A percentile compares a stretch with the other conserved stretches of the same genome.
Conservation (phyloP, 768 basidiomycete genomes). For the Atractiella rhizophila region DNA sequence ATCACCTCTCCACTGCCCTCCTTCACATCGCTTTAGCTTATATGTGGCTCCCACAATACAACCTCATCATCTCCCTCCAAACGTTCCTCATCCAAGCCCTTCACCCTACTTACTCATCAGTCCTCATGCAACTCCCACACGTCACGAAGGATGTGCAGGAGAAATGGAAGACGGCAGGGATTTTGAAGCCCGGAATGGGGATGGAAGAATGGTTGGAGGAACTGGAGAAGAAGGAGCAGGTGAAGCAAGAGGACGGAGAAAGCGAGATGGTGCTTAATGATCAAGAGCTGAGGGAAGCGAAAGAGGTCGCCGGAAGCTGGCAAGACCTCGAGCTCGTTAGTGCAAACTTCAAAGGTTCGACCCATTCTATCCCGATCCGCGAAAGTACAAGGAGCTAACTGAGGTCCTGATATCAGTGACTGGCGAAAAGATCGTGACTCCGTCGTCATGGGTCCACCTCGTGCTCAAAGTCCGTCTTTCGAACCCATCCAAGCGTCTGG, state of each 20-base stretch:
- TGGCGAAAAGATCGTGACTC: constrained; percentile 65
- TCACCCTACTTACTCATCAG: constrained; percentile 18
- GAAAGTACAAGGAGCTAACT: too few species aligned
- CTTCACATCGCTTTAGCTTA: constrained; percentile 59
- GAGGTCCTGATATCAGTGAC: too few species aligned
- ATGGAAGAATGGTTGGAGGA: constrained; percentile 11
- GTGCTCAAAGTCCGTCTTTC: constrained; percentile 54
- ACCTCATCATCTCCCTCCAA: constrained; percentile 56
- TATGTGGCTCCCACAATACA: constrained; percentile 61
- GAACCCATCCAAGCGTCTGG: constrained; percentile 26
- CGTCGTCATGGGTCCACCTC: constrained; percentile 65
- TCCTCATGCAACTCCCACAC: constrained; percentile 53
- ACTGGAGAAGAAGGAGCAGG: constrained; percentile 8
- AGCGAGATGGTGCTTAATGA: constrained; percentile 1
- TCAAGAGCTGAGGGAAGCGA: constrained; percentile 25
- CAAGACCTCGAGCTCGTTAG: constrained; percentile 56
- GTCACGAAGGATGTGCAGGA: constrained; percentile 30
- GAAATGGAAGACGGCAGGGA: constrained; percentile 18
- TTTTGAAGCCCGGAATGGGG: constrained; percentile 13
- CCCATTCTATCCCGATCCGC: too few species aligned
- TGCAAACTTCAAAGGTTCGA: constrained; percentile 57
- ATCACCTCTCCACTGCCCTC: constrained; percentile 28
- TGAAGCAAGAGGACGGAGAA: too few species aligned
- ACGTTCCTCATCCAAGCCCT: constrained; percentile 64
- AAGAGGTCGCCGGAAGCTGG: constrained; percentile 42